These are phyloP conservation scores for Annulohypoxylon maeteangense DNA, from an alignment of 495 filamentous ascomycete species.

Conservation along the genomic window DNA sequence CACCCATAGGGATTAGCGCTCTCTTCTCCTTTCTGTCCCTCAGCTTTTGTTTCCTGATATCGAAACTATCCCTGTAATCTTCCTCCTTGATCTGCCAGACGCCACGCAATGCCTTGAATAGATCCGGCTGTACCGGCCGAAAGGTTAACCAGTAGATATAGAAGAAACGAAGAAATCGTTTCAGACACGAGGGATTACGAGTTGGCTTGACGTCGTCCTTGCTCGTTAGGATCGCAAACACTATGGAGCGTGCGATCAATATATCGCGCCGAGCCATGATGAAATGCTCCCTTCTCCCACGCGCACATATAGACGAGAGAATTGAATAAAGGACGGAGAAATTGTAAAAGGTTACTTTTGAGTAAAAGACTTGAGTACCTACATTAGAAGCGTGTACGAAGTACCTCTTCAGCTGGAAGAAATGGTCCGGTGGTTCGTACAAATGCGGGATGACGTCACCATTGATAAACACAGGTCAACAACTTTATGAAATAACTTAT, in stretches of 20 bases:
- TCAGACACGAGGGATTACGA: slow-evolving; percentile 39
- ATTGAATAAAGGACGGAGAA: background rate
- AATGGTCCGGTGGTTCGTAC: slow-evolving; percentile 22
- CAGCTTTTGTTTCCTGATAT: slow-evolving; percentile 42
- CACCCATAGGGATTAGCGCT: slow-evolving; percentile 60
- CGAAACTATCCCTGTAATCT: slow-evolving; percentile 65
- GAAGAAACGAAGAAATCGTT: slow-evolving; percentile 51
- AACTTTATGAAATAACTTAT: background rate
- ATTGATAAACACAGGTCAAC: background rate
- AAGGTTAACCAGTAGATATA: slow-evolving; percentile 53
- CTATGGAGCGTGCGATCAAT: slow-evolving; percentile 51
- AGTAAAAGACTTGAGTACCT: background rate
- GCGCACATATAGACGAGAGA: background rate
- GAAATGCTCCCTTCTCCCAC: background rate
- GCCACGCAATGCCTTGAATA: slow-evolving; percentile 50
- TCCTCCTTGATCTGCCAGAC: slow-evolving; percentile 64
- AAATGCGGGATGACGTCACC: slow-evolving; percentile 25
- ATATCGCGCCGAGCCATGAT: slow-evolving; percentile 41
- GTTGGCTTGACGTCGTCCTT: slow-evolving; percentile 32
- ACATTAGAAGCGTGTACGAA: background rate
- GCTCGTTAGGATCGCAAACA: slow-evolving; percentile 38
- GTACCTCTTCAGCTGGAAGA: slow-evolving; percentile 8
- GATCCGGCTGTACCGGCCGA: slow-evolving; percentile 50
- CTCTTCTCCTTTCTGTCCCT: slow-evolving; percentile 18
- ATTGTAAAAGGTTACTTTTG: background rate